A percentile compares a stretch with the other conserved stretches of the same genome.
Conservation (phyloP, 306 rosid genomes). For the Corylus americana region DNA sequence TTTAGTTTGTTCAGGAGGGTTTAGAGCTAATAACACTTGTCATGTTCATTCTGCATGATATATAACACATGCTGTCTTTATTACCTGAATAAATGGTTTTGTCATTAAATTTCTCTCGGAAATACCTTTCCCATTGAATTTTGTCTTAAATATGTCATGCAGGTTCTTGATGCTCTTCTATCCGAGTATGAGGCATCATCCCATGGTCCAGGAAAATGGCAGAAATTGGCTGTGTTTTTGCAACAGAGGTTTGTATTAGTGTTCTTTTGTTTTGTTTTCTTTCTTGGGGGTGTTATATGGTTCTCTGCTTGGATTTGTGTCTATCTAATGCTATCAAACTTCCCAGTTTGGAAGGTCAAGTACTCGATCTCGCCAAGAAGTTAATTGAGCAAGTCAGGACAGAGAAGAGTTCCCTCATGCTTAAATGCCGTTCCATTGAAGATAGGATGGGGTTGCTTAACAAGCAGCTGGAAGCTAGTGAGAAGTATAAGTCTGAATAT, state of each 20-base stretch:
- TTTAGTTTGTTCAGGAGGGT: not conserved
- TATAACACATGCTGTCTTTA: not conserved
- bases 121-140: conserved; percentile 2
- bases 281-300: not conserved
- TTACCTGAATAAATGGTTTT: not conserved
- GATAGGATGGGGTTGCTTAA: conserved; percentile 65
- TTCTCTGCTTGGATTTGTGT: not conserved
- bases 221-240: conserved; percentile 68
- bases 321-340: conserved; percentile 16
- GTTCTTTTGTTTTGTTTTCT: not conserved
- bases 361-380: conserved; percentile 71
- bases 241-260: conserved; percentile 69
- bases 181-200: conserved; percentile 72
- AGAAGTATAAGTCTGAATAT: conserved; percentile 75
- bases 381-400: conserved; percentile 74
- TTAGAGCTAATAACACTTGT: not conserved
- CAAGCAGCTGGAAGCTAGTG: conserved; percentile 83
- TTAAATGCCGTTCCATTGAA: conserved; percentile 73
- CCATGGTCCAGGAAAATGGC: conserved; percentile 94
- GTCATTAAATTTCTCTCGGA: not conserved
- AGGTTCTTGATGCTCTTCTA: conserved; percentile 91
- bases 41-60: not conserved
- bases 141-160: conserved; percentile 25
- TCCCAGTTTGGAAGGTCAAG: conserved; percentile 85
- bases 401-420: conserved; percentile 63